phyloP scores from a whole-genome alignment of 768 basidiomycete species.

The Rhizopogon vesiculosus region DNA sequence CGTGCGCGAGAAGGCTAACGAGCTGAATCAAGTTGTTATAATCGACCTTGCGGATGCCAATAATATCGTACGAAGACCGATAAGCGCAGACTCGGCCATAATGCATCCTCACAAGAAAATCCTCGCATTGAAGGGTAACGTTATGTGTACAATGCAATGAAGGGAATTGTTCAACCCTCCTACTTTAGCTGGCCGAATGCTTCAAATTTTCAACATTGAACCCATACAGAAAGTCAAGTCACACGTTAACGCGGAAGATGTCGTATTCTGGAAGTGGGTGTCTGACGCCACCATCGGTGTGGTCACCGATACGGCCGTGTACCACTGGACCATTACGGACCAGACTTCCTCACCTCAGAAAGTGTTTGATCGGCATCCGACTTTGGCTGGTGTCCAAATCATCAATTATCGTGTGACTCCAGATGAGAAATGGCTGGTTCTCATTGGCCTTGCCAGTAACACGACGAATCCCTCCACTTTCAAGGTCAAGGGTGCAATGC shows the following conservation, averaged over 20 bases:
- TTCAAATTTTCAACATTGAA: conserved; percentile 98
- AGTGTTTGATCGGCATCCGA: conserved; percentile 93
- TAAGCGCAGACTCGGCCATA: too few relatives aligned
- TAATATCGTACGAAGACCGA: too few relatives aligned
- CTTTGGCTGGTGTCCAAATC: conserved; percentile 92
- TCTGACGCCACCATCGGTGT: conserved; percentile 87
- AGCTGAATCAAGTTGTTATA: too few relatives aligned
- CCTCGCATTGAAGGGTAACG: too few relatives aligned
- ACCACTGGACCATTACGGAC: conserved; percentile 83
- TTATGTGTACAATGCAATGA: too few relatives aligned
- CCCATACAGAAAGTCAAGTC: conserved; percentile 98
- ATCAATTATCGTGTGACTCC: conserved; percentile 94
- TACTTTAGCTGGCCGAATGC: conserved; percentile 75
- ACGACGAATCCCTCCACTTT: conserved; percentile 90
- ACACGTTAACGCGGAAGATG: conserved; percentile 88
- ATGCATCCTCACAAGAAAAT: too few relatives aligned
- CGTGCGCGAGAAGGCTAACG: too few relatives aligned
- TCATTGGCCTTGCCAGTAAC: conserved; percentile 93
- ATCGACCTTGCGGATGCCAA: too few relatives aligned
- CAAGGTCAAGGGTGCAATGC: conserved; percentile 99
- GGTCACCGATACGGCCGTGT: conserved; percentile 91
- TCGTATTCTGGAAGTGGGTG: conserved; percentile 99
- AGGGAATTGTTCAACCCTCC: conserved; percentile 11
- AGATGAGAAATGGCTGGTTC: conserved; percentile 97
- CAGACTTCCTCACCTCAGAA: conserved; percentile 79